phyloP scores from a whole-genome alignment of 768 basidiomycete genomes.

The Psilocybe subaeruginosa region DNA sequence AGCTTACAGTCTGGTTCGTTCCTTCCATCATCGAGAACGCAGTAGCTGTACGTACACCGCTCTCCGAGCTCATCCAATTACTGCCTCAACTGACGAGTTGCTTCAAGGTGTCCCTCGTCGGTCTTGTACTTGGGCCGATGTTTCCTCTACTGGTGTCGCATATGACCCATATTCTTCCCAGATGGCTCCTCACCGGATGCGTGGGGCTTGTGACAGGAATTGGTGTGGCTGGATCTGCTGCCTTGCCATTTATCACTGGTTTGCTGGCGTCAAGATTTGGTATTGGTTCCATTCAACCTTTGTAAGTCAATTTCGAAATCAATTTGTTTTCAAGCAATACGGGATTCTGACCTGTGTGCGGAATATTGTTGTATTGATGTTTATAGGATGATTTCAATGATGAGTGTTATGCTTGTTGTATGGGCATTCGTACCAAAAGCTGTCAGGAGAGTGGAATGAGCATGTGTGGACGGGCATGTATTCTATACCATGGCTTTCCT shows the following conservation, averaged over 20 bases:
- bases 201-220: constrained; percentile 68
- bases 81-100: not conserved
- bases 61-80: not conserved
- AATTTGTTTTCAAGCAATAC: constrained; percentile 3
- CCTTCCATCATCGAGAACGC: constrained; percentile 68
- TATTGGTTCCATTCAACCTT: constrained; percentile 59
- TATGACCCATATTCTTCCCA: constrained; percentile 66
- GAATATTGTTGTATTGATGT: not conserved
- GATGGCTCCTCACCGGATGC: constrained; percentile 63
- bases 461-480: no score
- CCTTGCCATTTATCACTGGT: constrained; percentile 75
- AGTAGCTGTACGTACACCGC: constrained; percentile 40
- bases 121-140: constrained; percentile 72
- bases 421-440: constrained; percentile 52
- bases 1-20: constrained; percentile 73
- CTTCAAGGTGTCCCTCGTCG: constrained; percentile 53
- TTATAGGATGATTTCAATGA: constrained; percentile 60
- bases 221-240: constrained; percentile 70
- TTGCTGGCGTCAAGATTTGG: constrained; percentile 64
- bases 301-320: constrained; percentile 40
- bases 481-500: no score
- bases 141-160: constrained; percentile 75
- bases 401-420: constrained; percentile 55
- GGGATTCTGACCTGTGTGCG: not conserved
- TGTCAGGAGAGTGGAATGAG: no score